Evolutionary conservation across 371 early-diverging fungal species (phyloP), one percentile per base, ranked within the genome.

Genomic region (Mucor mucedo): DNA sequence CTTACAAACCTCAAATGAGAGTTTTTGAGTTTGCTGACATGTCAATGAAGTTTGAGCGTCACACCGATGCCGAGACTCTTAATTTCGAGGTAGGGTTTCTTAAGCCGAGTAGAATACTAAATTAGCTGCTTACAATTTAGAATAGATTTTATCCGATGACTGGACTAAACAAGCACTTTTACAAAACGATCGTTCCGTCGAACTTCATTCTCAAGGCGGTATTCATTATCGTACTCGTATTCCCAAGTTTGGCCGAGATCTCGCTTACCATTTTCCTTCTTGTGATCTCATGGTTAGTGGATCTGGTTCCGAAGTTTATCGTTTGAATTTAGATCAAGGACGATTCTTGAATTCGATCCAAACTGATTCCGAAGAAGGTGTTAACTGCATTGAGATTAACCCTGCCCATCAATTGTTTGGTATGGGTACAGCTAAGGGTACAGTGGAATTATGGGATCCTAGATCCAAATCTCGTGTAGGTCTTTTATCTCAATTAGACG

Each of bases 1-100:
- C 95, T 5, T 99, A 99, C 78, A 97, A 98, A 76, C 99, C 99
- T 16, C 97, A 96, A 71, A 91, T 99, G 72, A 89, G 97, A 58
- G 95, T 97, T 0, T 99, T 83, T 68, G 99, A 99, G 55, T 92
- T 93, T 63, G 73, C 89, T 3, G 93, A 98, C 68, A 86, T 96
- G 82, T 87, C 97, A 4, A 91, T 98, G 91, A 98, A 99, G 84
- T 95, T 99, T 73, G 98, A 99, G 66, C 90, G 99, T 50, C 98
- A 99, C 78, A 91, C 94, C 0, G 95, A 98, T 64, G 75, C 89
- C 8, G 99, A 99, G 72, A 95, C 95, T 69, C 86, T 98, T 28
- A 87, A 91, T 57, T 96, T 97, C 75, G 84, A 83, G 75, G 91
- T 87, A 80, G 60, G 40, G 21, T 3, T n/a, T 16, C 5, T 14